Conservation (phyloP, 2,329 filamentous ascomycete species). For the Penicillium thymicola region DNA sequence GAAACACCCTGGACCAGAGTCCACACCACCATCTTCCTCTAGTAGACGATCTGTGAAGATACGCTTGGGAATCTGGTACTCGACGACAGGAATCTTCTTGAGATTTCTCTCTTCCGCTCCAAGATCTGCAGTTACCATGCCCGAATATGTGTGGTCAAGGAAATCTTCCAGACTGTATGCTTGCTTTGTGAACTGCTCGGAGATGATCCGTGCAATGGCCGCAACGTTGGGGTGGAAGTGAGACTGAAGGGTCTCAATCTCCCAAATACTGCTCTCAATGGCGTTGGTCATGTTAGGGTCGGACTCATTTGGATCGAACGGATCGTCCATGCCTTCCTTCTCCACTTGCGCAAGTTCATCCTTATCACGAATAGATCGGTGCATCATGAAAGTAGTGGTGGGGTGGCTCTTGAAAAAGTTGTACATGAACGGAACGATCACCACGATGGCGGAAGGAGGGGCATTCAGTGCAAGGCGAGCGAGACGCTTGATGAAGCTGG, state of each 20-base stretch:
- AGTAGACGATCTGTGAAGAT: constrained; percentile 58
- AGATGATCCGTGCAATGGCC: constrained; percentile 87
- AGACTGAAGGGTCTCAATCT: constrained; percentile 81
- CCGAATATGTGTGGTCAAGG: constrained; percentile 81
- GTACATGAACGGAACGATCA: constrained; percentile 88
- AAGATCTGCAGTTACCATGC: constrained; percentile 77
- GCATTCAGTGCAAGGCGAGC: constrained; percentile 80
- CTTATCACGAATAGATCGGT: constrained; percentile 64
- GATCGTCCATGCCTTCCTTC: constrained; percentile 64
- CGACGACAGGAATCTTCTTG: constrained; percentile 82
- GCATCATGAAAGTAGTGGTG: constrained; percentile 92
- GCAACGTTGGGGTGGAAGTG: constrained; percentile 98
- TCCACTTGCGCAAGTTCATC: constrained; percentile 60
- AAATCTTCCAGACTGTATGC: constrained; percentile 97
- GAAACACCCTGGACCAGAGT: constrained; percentile 37
- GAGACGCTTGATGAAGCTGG: constrained; percentile 94
- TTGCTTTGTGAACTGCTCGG: constrained; percentile 95
- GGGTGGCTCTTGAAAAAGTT: constrained; percentile 90
- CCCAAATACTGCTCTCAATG: constrained; percentile 92
- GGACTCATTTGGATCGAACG: constrained; percentile 69
- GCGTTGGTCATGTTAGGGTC: constrained; percentile 84
- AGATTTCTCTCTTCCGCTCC: constrained; percentile 63
- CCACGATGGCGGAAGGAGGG: constrained; percentile 84
- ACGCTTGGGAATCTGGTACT: constrained; percentile 88
- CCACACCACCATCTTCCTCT: constrained; percentile 40